A percentile compares a stretch with the other conserved stretches of the same genome.
phyloP scores from a whole-genome alignment of 306 rosid species.

The Cyclanthera cordifolia region DNA sequence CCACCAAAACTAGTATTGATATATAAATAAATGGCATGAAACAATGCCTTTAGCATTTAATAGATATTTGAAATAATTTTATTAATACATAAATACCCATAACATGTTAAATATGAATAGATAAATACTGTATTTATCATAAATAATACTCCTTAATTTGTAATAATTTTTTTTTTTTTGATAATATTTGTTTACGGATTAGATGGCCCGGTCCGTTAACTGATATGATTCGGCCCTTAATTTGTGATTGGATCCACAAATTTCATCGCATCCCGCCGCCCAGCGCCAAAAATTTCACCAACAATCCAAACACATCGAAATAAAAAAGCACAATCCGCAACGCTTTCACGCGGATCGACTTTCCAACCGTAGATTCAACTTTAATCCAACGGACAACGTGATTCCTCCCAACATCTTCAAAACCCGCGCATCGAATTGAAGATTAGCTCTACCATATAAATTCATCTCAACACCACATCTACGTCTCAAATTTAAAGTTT shows the following conservation, averaged over 20 bases:
- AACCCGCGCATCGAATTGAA: not conserved
- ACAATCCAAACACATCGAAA: not conserved
- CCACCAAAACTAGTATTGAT: too few relatives aligned
- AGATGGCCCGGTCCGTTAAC: not conserved
- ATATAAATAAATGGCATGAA: too few relatives aligned
- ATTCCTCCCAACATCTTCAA: not conserved
- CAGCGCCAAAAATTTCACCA: not conserved
- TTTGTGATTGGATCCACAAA: not conserved
- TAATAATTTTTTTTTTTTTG: too few relatives aligned
- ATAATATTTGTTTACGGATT: too few relatives aligned
- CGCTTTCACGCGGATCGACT: not conserved
- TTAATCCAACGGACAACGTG: not conserved
- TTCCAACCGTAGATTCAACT: not conserved
- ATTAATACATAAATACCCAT: too few relatives aligned
- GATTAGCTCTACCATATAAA: not conserved
- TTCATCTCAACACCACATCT: not conserved
- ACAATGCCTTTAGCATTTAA: too few relatives aligned
- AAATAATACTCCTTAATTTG: too few relatives aligned
- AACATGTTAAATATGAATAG: too few relatives aligned
- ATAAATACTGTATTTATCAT: too few relatives aligned
- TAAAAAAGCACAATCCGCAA: constrained; percentile 9
- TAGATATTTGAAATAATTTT: too few relatives aligned
- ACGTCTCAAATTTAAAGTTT: too few relatives aligned
- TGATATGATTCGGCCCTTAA: not conserved
- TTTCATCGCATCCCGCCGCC: not conserved